These are phyloP conservation scores for Tubosaeta brunneosetosa DNA, from an alignment of 768 basidiomycete genomes.

Conservation along the genomic window DNA sequence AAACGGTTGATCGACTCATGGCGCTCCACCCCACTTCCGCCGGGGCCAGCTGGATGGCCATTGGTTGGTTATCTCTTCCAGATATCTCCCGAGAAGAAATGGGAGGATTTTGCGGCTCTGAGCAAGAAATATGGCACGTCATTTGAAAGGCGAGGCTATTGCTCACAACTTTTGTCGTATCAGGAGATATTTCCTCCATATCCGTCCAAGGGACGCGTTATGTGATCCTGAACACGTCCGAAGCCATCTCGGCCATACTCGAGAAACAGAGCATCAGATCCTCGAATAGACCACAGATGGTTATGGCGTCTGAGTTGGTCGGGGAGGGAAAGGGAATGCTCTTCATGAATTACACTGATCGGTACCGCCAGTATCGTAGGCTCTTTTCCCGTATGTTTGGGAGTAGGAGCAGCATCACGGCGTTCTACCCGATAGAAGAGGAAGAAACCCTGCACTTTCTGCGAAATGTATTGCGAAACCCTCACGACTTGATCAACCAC, in stretches of 20 bases:
- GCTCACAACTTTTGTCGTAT: slow-evolving; percentile 11
- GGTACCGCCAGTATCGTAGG: slow-evolving; percentile 14
- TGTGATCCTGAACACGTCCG: slow-evolving; percentile 45
- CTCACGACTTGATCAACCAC: slow-evolving; percentile 10
- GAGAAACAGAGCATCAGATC: slow-evolving; percentile 51
- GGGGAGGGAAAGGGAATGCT: slow-evolving; percentile 2
- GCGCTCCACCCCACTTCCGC: slow-evolving; percentile 8
- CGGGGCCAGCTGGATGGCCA: slow-evolving; percentile 29
- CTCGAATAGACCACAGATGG: slow-evolving; percentile 28
- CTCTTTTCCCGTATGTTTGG: slow-evolving; percentile 7
- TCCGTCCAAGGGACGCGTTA: slow-evolving; percentile 42
- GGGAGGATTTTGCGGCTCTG: slow-evolving; percentile 51
- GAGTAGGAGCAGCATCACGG: slow-evolving; percentile 1
- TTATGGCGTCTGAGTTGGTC: slow-evolving; percentile 22
- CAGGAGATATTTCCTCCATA: slow-evolving; percentile 17
- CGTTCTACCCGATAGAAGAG: slow-evolving; percentile 5
- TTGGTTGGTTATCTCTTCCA: slow-evolving; percentile 51
- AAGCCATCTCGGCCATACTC: slow-evolving; percentile 44
- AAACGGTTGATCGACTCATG: slow-evolving; percentile 2
- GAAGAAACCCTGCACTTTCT: slow-evolving; percentile 17
- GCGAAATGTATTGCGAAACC: slow-evolving; percentile 9
- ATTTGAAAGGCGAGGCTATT: not conserved
- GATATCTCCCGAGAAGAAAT: slow-evolving; percentile 47
- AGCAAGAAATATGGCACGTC: slow-evolving; percentile 46
- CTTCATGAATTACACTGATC: slow-evolving; percentile 7